Conservation (phyloP, 2,329 filamentous ascomycete genomes). For the Byssochlamys sp. region DNA sequence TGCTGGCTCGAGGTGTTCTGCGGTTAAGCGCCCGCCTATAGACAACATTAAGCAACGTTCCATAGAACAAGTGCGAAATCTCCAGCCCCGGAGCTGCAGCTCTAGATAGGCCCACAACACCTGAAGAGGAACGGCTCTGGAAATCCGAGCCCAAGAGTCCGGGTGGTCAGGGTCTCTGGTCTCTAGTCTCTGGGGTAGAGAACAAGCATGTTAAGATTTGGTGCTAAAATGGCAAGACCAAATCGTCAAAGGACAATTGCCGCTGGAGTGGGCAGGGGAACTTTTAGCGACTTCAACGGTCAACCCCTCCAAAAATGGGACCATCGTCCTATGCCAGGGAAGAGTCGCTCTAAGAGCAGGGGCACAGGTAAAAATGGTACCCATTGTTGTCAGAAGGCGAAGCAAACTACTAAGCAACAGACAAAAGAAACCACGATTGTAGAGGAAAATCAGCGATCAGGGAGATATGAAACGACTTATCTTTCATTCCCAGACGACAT, state of each 20-base stretch:
- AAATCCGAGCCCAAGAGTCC: constrained; percentile 4
- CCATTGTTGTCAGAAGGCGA: neutral
- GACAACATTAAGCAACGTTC: constrained; percentile 9
- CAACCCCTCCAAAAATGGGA: neutral
- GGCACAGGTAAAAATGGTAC: neutral
- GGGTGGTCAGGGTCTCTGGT: neutral
- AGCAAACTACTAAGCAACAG: neutral
- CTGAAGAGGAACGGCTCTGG: constrained; percentile 10
- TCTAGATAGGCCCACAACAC: constrained; percentile 12
- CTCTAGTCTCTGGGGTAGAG: neutral
- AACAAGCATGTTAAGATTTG: neutral
- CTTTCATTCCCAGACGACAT: neutral
- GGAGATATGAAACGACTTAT: neutral
- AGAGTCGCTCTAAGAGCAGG: neutral
- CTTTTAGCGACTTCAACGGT: neutral
- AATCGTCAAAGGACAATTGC: neutral
- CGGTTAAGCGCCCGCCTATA: constrained; percentile 29
- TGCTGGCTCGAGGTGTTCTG: constrained; percentile 23
- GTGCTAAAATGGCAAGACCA: neutral
- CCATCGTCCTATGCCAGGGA: neutral
- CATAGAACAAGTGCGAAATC: constrained; percentile 7
- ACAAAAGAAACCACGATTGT: neutral
- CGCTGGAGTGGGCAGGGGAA: neutral
- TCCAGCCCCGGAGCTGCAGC: constrained; percentile 24
- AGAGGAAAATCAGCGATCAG: neutral